phyloP scores from a whole-genome alignment of 1,139 yeast genomes.

The Lodderomyces theae region DNA sequence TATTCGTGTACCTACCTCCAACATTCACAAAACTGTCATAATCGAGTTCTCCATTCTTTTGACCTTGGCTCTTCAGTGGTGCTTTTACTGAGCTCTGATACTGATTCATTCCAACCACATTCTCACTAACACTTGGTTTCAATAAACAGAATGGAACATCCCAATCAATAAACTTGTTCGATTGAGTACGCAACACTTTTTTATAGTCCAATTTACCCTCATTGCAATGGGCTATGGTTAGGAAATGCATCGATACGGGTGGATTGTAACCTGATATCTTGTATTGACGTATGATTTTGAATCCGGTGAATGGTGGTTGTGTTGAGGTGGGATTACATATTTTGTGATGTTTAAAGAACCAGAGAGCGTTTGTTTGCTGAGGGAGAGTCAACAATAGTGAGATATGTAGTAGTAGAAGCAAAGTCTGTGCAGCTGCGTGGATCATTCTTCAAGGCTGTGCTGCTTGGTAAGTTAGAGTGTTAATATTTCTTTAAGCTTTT shows the following conservation, averaged over 20 bases:
- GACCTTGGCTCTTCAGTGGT: too few relatives aligned
- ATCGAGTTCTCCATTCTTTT: too few relatives aligned
- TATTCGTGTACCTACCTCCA: too few relatives aligned
- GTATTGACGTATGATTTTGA: constrained; percentile 53
- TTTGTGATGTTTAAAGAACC: constrained; percentile 28
- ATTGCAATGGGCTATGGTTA: constrained; percentile 54
- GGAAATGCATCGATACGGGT: constrained; percentile 44
- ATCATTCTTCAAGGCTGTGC: too few relatives aligned
- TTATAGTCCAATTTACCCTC: constrained; percentile 52
- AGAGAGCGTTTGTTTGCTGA: constrained; percentile 5
- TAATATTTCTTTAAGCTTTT: too few relatives aligned
- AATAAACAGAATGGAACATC: constrained; percentile 49
- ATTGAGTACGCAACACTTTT: constrained; percentile 31
- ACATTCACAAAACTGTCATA: too few relatives aligned
- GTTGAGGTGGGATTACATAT: constrained; percentile 32
- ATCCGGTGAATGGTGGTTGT: constrained; percentile 56
- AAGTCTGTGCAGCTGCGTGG: too few relatives aligned
- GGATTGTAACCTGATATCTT: constrained; percentile 34
- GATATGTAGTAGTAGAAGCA: constrained; percentile 3
- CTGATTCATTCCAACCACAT: constrained; percentile 6
- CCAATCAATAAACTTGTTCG: constrained; percentile 52
- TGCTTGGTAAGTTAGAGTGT: too few relatives aligned
- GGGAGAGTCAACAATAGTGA: not conserved
- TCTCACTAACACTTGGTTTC: constrained; percentile 24
- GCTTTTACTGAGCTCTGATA: too few relatives aligned